Conservation (phyloP, 352 stramenopile species). For the Phytophthora colocasiae region DNA sequence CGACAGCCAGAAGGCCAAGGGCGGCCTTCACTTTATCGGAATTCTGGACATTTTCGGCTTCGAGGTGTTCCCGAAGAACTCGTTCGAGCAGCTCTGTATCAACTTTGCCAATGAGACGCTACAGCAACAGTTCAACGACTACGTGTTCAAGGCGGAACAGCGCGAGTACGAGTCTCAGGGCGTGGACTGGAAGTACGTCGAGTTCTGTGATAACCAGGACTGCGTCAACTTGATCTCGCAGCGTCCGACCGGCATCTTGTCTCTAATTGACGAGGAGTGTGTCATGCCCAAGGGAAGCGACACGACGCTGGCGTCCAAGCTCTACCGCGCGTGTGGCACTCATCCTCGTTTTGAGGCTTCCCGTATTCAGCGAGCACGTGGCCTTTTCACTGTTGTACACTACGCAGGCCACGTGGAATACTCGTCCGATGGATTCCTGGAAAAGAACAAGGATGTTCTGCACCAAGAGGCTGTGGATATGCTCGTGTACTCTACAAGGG, state of each 20-base stretch:
- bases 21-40: constrained; percentile 80
- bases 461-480: constrained; percentile 86
- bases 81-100: constrained; percentile 92
- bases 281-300: constrained; percentile 88
- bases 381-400: constrained; percentile 81
- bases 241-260: constrained; percentile 81
- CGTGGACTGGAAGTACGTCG: constrained; percentile 87
- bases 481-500: constrained; percentile 70
- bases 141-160: constrained; percentile 90
- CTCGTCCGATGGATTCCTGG: constrained; percentile 73
- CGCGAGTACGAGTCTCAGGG: constrained; percentile 86
- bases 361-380: constrained; percentile 77
- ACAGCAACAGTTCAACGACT: constrained; percentile 91
- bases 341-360: constrained; percentile 76
- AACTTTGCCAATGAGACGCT: constrained; percentile 92
- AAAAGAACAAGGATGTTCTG: constrained; percentile 90
- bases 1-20: constrained; percentile 70
- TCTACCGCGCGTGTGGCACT: constrained; percentile 72
- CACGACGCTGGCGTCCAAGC: constrained; percentile 81
- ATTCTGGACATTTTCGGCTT: constrained; percentile 95
- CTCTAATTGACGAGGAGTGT: constrained; percentile 91
- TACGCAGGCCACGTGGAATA: constrained; percentile 88
- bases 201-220: constrained; percentile 89
- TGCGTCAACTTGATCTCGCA: constrained; percentile 92
- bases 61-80: constrained; percentile 92